Evolutionary conservation across 1,139 yeast genomes (phyloP).

Genomic region (Saccharomyces hybrid): DNA sequence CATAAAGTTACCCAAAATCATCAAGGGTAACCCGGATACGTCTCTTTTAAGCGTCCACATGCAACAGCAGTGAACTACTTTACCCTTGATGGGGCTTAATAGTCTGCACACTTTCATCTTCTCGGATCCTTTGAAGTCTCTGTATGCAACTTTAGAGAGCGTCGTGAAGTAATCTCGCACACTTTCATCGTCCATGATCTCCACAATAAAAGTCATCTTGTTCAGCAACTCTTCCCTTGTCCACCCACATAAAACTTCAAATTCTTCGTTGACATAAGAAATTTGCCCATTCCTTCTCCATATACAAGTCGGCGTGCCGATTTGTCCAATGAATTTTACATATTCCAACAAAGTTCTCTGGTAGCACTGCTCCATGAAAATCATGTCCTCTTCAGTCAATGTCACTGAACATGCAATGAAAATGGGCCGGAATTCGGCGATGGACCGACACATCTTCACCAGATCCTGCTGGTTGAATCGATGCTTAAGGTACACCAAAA

Average conservation of each 20-base stretch:
- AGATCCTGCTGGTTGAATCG: slow-evolving; percentile 66
- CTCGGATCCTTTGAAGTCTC: slow-evolving; percentile 80
- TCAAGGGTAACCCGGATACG: slow-evolving; percentile 92
- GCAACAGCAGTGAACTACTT: slow-evolving; percentile 60
- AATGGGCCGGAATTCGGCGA: slow-evolving; percentile 86
- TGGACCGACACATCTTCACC: slow-evolving; percentile 76
- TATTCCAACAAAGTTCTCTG: slow-evolving; percentile 86
- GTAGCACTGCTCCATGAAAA: slow-evolving; percentile 93
- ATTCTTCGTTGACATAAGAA: slow-evolving; percentile 89
- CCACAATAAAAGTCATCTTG: slow-evolving; percentile 72
- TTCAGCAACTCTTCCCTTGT: slow-evolving; percentile 55
- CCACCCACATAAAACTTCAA: slow-evolving; percentile 89
- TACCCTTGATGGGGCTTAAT: slow-evolving; percentile 29
- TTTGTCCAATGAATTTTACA: slow-evolving; percentile 70
- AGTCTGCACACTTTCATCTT: slow-evolving; percentile 57
- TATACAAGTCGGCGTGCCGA: slow-evolving; percentile 91
- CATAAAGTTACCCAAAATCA: slow-evolving; percentile 87
- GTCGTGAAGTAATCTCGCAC: slow-evolving; percentile 83
- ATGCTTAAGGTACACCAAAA: slow-evolving; percentile 63
- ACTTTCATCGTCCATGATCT: slow-evolving; percentile 78
- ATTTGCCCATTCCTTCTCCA: slow-evolving; percentile 96
- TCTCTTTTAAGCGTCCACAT: slow-evolving; percentile 91
- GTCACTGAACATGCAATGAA: slow-evolving; percentile 90
- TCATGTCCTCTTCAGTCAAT: slow-evolving; percentile 79
- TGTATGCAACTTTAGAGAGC: slow-evolving; percentile 81